A percentile compares a stretch with the other conserved stretches of the same genome.
Conservation (phyloP, 202 grass and related monocot species). For the Hordeum pubiflorum region DNA sequence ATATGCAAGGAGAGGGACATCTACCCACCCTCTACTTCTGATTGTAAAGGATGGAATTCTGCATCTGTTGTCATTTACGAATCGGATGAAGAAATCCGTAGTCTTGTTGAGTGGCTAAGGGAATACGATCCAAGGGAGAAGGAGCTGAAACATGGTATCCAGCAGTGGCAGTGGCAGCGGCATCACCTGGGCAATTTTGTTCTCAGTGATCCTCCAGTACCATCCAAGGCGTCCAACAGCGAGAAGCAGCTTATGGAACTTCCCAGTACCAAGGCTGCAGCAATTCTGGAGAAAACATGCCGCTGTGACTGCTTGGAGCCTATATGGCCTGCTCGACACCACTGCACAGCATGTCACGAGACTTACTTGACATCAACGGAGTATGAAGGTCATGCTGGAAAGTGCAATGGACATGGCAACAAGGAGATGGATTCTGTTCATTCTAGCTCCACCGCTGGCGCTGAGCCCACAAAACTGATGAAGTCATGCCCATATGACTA, state of each 20-base stretch:
- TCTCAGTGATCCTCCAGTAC: constrained; percentile 27
- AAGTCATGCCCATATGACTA: constrained; percentile 71
- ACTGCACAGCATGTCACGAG: constrained; percentile 79
- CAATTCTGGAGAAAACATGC: constrained; percentile 58
- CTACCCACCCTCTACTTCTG: constrained; percentile 37
- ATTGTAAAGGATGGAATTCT: constrained; percentile 48
- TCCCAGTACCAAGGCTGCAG: constrained; percentile 59
- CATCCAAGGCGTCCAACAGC: constrained; percentile 18
- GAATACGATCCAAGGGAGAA: constrained; percentile 69
- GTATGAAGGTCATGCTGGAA: constrained; percentile 72
- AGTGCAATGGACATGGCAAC: constrained; percentile 23
- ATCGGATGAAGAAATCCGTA: constrained; percentile 64
- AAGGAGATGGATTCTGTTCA: constrained; percentile 31
- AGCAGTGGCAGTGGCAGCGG: constrained; percentile 34
- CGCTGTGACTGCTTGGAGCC: constrained; percentile 87
- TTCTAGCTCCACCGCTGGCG: background rate
- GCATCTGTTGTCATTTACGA: constrained; percentile 59
- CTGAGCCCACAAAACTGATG: constrained; percentile 24
- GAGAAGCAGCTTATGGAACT: constrained; percentile 29
- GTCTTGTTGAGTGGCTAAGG: constrained; percentile 69
- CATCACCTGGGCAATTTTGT: constrained; percentile 39
- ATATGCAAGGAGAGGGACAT: constrained; percentile 40
- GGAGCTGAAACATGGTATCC: constrained; percentile 78
- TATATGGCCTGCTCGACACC: constrained; percentile 62
- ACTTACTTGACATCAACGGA: constrained; percentile 43